Base-by-base conservation (phyloP, 1,284 basidiomycete species). In the Ganoderma resinaceum region DNA sequence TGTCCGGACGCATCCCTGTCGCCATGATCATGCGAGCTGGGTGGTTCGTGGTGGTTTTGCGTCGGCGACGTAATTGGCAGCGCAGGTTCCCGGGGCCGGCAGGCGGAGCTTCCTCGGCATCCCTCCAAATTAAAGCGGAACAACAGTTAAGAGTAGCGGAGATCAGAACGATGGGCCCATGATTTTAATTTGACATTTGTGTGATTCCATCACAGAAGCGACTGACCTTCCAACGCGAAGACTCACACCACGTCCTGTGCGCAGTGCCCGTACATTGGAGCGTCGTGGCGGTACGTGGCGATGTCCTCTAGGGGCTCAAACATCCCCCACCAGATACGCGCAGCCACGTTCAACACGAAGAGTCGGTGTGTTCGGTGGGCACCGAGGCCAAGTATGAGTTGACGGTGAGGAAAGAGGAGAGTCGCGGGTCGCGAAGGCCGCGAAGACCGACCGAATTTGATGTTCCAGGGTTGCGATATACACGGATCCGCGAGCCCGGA, bases 381-480 rank as follows among this genome's bases (percentile, higher is more conserved):
- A 31, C 38, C 14, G n/a, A 43, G 33, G 46, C 35, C 8, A 20
- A 29, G 38, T 40, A 40, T 43, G 60, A 18, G 53, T 23, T 46
- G 43, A 46, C 20, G 43, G n/a, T 9, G 20, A n/a, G n/a, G 46
- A 26, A 26, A 49, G 46, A 49, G 46, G 29, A 57, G 23, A 7
- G 1, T 42, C 33, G 49, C 42, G 38, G 40, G 43, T 33, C 11
- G 35, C 40, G 52, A 31, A 43, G 37, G 46, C 67, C 70, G 70
- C 31, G 66, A 64, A 61, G 66, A 61, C 70, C 63, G 68, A 60
- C 62, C n/a, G 70, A 67, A 59, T 46, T 53, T 72, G 70, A 69
- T 69, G 65, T 65, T 49, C n/a, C 58, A 63, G 38, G 46, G 52
- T 8, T 61, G 61, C 67, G 63, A 67, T 61, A 43, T 67, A 63